These are phyloP conservation scores for Myrmaecium sp. DNA, from an alignment of 2,329 filamentous ascomycete species.

Conservation along the genomic window DNA sequence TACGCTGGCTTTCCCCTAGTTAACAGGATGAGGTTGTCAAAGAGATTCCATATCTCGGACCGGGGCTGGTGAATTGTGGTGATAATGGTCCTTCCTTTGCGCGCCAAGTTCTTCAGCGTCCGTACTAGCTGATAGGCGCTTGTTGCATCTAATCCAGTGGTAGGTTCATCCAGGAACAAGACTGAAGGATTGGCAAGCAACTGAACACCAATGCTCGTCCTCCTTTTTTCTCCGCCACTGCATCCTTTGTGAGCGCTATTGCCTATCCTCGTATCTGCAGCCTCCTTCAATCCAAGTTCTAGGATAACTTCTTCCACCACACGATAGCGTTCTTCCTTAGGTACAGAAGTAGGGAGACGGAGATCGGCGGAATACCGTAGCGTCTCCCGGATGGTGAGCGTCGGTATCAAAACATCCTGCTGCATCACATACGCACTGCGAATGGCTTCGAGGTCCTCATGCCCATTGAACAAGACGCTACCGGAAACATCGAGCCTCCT, in stretches of 20 bases:
- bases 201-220: constrained; percentile 55
- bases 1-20: constrained; percentile 53
- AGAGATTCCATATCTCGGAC: constrained; percentile 64
- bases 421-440: constrained; percentile 59
- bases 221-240: constrained; percentile 61
- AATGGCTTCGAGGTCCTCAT: constrained; percentile 29
- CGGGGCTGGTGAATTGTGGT: constrained; percentile 57
- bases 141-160: constrained; percentile 60
- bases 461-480: constrained; percentile 43
- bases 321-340: constrained; percentile 37
- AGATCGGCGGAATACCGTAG: constrained; percentile 56
- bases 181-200: constrained; percentile 64
- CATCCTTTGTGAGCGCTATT: constrained; percentile 56
- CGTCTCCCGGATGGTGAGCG: constrained; percentile 60
- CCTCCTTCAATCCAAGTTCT: constrained; percentile 60
- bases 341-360: constrained; percentile 46
- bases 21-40: constrained; percentile 55
- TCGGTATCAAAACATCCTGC: constrained; percentile 56
- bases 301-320: constrained; percentile 64
- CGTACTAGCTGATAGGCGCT: constrained; percentile 58
- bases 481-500: constrained; percentile 37
- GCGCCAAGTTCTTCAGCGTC: constrained; percentile 50
- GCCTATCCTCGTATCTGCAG: constrained; percentile 57
- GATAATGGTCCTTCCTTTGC: constrained; percentile 52
- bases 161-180: constrained; percentile 64